These are phyloP conservation scores for Microcyclosporella mali DNA, from an alignment of 2,329 filamentous ascomycete species.

Conservation along the genomic window DNA sequence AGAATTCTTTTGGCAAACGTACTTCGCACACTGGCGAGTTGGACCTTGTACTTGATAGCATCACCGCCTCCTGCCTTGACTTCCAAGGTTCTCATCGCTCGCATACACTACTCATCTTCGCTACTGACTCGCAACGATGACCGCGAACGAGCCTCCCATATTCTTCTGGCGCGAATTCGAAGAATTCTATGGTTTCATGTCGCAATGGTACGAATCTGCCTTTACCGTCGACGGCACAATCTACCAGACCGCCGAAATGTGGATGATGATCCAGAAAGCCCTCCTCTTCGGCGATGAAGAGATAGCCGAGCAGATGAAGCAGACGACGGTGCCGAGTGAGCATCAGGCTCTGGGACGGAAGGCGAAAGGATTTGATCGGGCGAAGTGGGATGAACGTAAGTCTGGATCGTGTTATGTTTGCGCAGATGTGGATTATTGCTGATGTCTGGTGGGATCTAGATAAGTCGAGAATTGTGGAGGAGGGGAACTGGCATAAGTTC, in stretches of 20 bases:
- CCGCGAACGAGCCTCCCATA: conserved; percentile 2
- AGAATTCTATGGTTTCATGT: conserved; percentile 18
- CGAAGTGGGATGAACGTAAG: conserved; percentile 22
- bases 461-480: conserved; percentile 10
- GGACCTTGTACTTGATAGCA: too few relatives aligned
- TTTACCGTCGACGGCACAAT: conserved; percentile 12
- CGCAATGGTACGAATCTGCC: conserved; percentile 22
- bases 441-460: background rate
- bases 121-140: too few relatives aligned
- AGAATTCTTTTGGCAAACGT: too few relatives aligned
- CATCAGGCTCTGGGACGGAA: conserved; percentile 29
- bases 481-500: conserved; percentile 32
- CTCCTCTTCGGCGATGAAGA: conserved; percentile 28
- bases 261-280: conserved; percentile 36
- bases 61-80: too few relatives aligned
- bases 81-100: too few relatives aligned
- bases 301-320: conserved; percentile 26
- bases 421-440: too few relatives aligned
- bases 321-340: conserved; percentile 20
- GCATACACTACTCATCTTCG: too few relatives aligned
- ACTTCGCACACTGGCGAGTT: too few relatives aligned
- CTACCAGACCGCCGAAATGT: conserved; percentile 24
- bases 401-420: conserved; percentile 25
- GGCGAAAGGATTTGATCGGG: conserved; percentile 30
- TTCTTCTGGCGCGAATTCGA: conserved; percentile 21